Conservation (phyloP, 352 stramenopile genomes). For the Pythium diclinum region DNA sequence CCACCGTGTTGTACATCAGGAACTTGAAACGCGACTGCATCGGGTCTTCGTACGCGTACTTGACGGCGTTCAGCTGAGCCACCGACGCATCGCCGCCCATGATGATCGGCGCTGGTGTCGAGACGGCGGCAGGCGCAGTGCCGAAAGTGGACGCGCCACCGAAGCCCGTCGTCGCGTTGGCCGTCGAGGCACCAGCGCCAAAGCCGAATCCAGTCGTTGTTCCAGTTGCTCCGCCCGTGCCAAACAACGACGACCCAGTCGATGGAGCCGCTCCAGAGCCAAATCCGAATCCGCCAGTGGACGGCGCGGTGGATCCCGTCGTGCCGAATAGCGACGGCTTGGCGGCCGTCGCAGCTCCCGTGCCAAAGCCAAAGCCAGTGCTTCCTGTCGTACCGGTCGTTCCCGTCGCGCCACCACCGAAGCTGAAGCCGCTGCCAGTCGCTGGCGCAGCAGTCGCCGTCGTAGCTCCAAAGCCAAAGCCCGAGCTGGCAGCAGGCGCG, state of each 20-base stretch:
- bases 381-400: conserved; percentile 10
- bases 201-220: conserved; percentile 30
- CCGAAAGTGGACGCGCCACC: conserved; percentile 33
- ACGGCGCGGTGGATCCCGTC: conserved; percentile 10
- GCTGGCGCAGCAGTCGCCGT: conserved; percentile 21
- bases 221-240: conserved; percentile 9
- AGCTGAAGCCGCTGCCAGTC: conserved; percentile 37
- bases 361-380: conserved; percentile 24
- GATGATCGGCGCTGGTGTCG: conserved; percentile 65
- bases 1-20: conserved; percentile 87
- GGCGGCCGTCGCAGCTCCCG: conserved; percentile 10
- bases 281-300: conserved; percentile 32
- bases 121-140: conserved; percentile 33
- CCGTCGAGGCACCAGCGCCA: not conserved
- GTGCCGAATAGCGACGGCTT: conserved; percentile 16
- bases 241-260: conserved; percentile 2
- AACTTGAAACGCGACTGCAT: conserved; percentile 88
- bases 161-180: conserved; percentile 29
- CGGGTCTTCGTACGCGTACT: conserved; percentile 80
- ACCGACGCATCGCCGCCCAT: conserved; percentile 69
- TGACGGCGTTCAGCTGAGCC: conserved; percentile 77
- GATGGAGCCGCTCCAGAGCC: conserved; percentile 1
- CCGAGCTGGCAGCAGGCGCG: conserved; percentile 23
- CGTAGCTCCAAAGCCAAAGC: conserved; percentile 26
- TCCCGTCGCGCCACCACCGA: conserved; percentile 31